Conservation (phyloP, 495 filamentous ascomycete species). For the Bombardia bombarda region DNA sequence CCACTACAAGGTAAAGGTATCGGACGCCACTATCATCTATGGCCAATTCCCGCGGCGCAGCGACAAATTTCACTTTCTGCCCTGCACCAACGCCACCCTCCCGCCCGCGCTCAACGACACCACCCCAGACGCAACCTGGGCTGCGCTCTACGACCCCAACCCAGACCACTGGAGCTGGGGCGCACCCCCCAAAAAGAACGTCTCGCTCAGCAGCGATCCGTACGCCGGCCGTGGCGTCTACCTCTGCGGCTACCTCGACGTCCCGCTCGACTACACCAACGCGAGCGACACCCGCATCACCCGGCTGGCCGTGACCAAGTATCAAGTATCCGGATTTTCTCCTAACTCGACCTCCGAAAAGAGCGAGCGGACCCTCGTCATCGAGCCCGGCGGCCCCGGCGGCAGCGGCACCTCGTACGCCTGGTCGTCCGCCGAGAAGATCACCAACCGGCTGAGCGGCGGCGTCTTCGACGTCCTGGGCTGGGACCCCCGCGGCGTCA, state of each 20-base stretch:
- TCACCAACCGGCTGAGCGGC: constrained; percentile 30
- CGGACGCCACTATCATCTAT: too few relatives aligned
- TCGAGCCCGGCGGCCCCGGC: constrained; percentile 40
- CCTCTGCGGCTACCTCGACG: constrained; percentile 38
- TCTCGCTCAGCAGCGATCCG: constrained; percentile 6
- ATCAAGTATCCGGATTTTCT: constrained; percentile 26
- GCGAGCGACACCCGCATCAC: constrained; percentile 30
- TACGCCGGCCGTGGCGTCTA: constrained; percentile 36
- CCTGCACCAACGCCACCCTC: constrained; percentile 31
- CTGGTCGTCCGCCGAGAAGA: constrained; percentile 25
- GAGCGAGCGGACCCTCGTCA: constrained; percentile 39
- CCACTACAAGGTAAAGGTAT: too few relatives aligned
- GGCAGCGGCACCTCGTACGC: constrained; percentile 35
- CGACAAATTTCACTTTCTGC: constrained; percentile 35
- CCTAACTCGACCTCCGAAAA: constrained; percentile 12
- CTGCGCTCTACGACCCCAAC: constrained; percentile 31
- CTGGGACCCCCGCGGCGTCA: constrained; percentile 51
- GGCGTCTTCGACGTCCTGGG: constrained; percentile 42
- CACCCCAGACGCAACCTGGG: constrained; percentile 25
- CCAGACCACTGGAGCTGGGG: constrained; percentile 38
- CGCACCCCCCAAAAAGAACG: constrained; percentile 4
- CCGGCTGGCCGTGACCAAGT: constrained; percentile 37
- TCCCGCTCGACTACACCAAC: constrained; percentile 40
- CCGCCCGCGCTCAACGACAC: constrained; percentile 30
- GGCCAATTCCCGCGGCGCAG: constrained; percentile 29